phyloP scores from a whole-genome alignment of 306 rosid species.

The Sindora glabra region DNA sequence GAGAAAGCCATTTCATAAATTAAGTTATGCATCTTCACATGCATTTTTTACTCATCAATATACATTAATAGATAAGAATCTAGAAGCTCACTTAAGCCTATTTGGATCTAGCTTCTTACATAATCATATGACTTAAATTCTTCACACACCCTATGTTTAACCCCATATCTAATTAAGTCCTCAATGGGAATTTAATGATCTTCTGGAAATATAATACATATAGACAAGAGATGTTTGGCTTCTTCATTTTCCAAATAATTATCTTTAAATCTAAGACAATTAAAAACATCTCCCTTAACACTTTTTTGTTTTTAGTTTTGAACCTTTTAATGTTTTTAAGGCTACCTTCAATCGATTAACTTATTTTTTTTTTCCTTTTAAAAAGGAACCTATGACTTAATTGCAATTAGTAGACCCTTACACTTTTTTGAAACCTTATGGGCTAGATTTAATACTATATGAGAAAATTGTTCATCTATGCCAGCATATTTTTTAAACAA shows the following conservation, averaged over 20 bases:
- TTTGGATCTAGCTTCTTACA: too few relatives aligned
- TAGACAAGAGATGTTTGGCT: too few relatives aligned
- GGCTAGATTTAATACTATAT: neutral
- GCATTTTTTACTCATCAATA: neutral
- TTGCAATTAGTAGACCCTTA: neutral
- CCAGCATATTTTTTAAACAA: neutral
- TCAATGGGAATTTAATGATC: too few relatives aligned
- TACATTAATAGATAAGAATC: too few relatives aligned
- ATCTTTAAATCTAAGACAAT: neutral
- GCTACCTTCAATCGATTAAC: neutral
- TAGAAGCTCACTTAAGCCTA: too few relatives aligned
- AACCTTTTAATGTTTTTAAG: neutral
- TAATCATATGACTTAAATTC: too few relatives aligned
- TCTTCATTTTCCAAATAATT: neutral
- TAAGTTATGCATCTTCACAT: slow-evolving; percentile 11
- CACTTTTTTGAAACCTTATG: neutral
- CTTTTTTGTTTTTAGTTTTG: too few relatives aligned
- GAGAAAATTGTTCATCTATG: neutral
- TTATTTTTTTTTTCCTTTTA: neutral
- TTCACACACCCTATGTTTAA: too few relatives aligned
- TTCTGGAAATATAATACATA: too few relatives aligned
- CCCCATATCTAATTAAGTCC: too few relatives aligned
- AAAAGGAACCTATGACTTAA: neutral
- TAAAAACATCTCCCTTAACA: too few relatives aligned
- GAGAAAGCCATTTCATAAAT: neutral